Percentiles rank a stretch among this genome's conserved stretches.
These are phyloP conservation scores for Colletotrichum aenigma DNA, from an alignment of 2,329 filamentous ascomycete genomes.

Conservation along the genomic window DNA sequence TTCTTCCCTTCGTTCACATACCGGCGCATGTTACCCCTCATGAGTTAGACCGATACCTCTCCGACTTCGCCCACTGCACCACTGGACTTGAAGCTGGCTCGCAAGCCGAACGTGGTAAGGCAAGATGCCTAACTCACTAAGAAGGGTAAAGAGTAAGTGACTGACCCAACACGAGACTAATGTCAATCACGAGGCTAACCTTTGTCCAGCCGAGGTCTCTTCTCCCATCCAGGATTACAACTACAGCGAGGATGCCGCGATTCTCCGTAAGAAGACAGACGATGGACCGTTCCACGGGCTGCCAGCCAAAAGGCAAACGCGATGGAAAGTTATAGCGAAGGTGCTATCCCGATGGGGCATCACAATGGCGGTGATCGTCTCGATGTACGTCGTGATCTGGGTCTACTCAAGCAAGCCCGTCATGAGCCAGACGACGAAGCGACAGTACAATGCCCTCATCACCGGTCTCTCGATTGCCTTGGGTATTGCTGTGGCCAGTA, in stretches of 20 bases:
- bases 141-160: neutral
- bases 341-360: slow-evolving; percentile 27
- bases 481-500: slow-evolving; percentile 44
- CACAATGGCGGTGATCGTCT: slow-evolving; percentile 29
- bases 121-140: neutral
- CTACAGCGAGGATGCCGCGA: slow-evolving; percentile 2
- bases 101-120: neutral
- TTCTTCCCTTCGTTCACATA: neutral
- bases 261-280: neutral
- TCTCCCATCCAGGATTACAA: neutral
- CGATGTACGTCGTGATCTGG: slow-evolving; percentile 31
- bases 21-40: neutral
- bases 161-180: neutral
- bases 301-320: neutral
- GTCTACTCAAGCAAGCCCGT: slow-evolving; percentile 30
- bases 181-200: neutral
- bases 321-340: neutral
- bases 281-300: slow-evolving; percentile 6
- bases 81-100: neutral
- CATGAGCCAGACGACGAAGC: slow-evolving; percentile 38
- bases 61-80: neutral
- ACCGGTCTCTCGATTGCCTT: slow-evolving; percentile 46
- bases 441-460: slow-evolving; percentile 47
- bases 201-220: neutral
- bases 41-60: neutral